Evolutionary conservation across 1,284 basidiomycete genomes (phyloP).

Genomic region (Nidula niveotomentosa): DNA sequence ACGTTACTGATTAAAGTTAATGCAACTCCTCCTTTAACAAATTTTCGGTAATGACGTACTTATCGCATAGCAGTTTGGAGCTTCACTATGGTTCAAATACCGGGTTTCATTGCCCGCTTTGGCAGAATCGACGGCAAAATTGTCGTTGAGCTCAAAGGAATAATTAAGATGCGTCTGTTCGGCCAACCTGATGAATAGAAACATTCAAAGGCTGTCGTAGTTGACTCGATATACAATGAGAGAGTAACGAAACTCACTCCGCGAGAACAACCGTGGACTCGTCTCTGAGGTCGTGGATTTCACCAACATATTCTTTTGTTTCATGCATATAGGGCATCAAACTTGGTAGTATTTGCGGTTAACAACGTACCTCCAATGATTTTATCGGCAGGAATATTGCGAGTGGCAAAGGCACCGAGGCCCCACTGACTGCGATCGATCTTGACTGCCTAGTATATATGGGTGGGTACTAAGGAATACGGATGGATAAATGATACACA

Average conservation of each 20-base stretch:
- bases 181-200: conserved; percentile 17
- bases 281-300: conserved; percentile 29
- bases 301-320: conserved; percentile 50
- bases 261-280: conserved; percentile 15
- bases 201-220: neutral
- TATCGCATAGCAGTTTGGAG: conserved; percentile 38
- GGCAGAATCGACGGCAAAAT: conserved; percentile 41
- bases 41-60: conserved; percentile 25
- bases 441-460: conserved; percentile 24
- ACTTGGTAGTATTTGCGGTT: neutral
- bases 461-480: neutral
- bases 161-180: conserved; percentile 42
- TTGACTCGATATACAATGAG: neutral
- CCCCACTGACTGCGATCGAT: conserved; percentile 37
- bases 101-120: conserved; percentile 51
- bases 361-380: conserved; percentile 43
- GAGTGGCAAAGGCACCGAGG: conserved; percentile 44
- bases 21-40: no score
- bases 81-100: conserved; percentile 49
- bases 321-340: neutral
- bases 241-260: conserved; percentile 6
- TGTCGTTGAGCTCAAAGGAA: conserved; percentile 35
- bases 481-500: neutral
- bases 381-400: conserved; percentile 24
- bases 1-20: no score